Conservation (phyloP, 768 basidiomycete species). For the Russula earlei region DNA sequence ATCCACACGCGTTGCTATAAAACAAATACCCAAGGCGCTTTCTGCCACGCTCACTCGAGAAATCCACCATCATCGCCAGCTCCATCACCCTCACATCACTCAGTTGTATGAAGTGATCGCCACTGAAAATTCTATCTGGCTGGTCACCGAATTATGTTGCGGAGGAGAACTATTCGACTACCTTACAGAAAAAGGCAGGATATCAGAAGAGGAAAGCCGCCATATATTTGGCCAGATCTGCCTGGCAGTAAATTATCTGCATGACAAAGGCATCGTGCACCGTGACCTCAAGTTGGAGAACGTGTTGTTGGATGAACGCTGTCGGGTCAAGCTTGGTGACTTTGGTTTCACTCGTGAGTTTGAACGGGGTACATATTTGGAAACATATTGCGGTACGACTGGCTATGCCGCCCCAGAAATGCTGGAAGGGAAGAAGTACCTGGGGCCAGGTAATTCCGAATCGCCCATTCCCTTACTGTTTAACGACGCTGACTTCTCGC, state of each 20-base stretch:
- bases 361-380: conserved; percentile 66
- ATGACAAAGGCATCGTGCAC: conserved; percentile 89
- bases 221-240: conserved; percentile 93
- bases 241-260: conserved; percentile 88
- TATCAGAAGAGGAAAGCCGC: conserved; percentile 76
- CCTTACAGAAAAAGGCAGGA: conserved; percentile 85
- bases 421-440: conserved; percentile 78
- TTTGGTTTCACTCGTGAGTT: conserved; percentile 94
- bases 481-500: conserved; percentile 13
- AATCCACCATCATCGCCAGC: conserved; percentile 95
- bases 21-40: conserved; percentile 93
- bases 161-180: conserved; percentile 99
- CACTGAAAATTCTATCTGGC: conserved; percentile 92
- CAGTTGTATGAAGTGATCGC: conserved; percentile 98
- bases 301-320: conserved; percentile 81
- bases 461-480: not conserved
- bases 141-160: conserved; percentile 92
- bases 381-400: conserved; percentile 93
- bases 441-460: conserved; percentile 77
- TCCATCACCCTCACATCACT: conserved; percentile 92
- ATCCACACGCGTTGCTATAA: conserved; percentile 87
- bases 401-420: conserved; percentile 93
- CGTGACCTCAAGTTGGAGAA: conserved; percentile 96
- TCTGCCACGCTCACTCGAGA: conserved; percentile 89
- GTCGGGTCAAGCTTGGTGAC: conserved; percentile 88